Evolutionary conservation across 768 basidiomycete genomes (phyloP), one percentile per base, ranked within the genome.

Genomic region (Collybia sordida): DNA sequence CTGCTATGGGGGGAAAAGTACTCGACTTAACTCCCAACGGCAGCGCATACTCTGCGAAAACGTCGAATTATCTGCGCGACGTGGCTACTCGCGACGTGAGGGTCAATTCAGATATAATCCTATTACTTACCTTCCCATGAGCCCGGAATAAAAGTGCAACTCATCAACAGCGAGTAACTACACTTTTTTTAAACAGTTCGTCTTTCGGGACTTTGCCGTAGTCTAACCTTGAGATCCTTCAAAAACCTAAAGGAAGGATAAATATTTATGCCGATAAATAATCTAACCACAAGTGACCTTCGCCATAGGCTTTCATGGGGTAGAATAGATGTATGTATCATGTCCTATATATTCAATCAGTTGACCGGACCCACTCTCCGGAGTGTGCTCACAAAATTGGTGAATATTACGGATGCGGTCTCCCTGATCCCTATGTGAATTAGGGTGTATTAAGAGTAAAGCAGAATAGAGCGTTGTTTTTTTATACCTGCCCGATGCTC

Each of bases 231-330:
- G 54, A 93, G 70, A 56, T 85, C 83, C 59, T 83, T 82, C 43
- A 96, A 65, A 60, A 93, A 93, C 27, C 88, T 91, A 48, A 7
- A 37, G 37, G 36, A 19, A 19, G 38, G 27, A 60, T 14, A 56
- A 17, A 46, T 39, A 6, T 35, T 41, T 40, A 24, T 19, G 28
- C 7, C 7, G 47, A 38, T 12, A 6, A 41, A 39, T 17, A 35
- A 17, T 34, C 45, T 12, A 11, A n/a, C n/a, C 12, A 42, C 14
- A 57, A 61, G 59, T 46, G 42, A 85, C 85, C 79, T 76, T 70
- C 93, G 75, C 93, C 93, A 96, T 4, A 73, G 59, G 31, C 93
- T 88, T 65, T 96, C 93, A 37, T 88, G 80, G 0, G 93, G 92
- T 1, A 95, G 70, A 49, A 96, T 87, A 0, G 89, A 87, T 18